These are phyloP conservation scores for Penicillium bovifimosum DNA, from an alignment of 495 filamentous ascomycete genomes.

Conservation along the genomic window DNA sequence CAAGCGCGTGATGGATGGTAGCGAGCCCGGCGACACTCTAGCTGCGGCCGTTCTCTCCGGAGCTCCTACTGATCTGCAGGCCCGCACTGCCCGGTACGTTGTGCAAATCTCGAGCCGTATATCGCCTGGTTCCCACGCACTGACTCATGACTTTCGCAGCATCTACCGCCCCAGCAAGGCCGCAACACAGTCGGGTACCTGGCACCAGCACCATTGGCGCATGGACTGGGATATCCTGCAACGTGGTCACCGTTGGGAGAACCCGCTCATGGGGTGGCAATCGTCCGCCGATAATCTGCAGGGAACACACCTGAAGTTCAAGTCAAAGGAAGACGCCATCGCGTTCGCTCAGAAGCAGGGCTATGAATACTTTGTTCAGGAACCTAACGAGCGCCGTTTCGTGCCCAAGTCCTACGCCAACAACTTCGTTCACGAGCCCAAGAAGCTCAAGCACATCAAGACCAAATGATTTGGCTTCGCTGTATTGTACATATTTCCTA, in stretches of 20 bases:
- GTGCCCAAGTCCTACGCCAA: constrained; percentile 93
- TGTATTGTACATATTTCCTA: constrained; percentile 40
- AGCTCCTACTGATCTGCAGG: constrained; percentile 88
- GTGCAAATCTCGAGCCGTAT: not conserved
- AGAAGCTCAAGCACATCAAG: constrained; percentile 85
- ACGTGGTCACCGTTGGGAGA: constrained; percentile 95
- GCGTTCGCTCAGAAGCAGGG: constrained; percentile 96
- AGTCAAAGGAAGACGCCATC: constrained; percentile 91
- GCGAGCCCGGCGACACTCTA: constrained; percentile 67
- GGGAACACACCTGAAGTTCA: constrained; percentile 84
- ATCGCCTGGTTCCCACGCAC: not conserved
- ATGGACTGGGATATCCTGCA: constrained; percentile 97
- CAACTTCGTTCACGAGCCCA: constrained; percentile 81
- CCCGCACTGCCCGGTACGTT: constrained; percentile 80
- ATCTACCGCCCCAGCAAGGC: constrained; percentile 89
- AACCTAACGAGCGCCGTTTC: constrained; percentile 82
- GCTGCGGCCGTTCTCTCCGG: constrained; percentile 85
- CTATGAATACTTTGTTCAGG: constrained; percentile 98
- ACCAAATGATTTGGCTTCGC: constrained; percentile 64
- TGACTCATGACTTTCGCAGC: constrained; percentile 41
- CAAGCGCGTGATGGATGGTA: constrained; percentile 81
- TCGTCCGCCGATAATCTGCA: constrained; percentile 92
- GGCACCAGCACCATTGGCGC: constrained; percentile 78
- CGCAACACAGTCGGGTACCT: constrained; percentile 87
- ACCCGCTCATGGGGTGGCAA: constrained; percentile 97